Evolutionary conservation across 768 basidiomycete species (phyloP).

Genomic region (Boletus insuetus): DNA sequence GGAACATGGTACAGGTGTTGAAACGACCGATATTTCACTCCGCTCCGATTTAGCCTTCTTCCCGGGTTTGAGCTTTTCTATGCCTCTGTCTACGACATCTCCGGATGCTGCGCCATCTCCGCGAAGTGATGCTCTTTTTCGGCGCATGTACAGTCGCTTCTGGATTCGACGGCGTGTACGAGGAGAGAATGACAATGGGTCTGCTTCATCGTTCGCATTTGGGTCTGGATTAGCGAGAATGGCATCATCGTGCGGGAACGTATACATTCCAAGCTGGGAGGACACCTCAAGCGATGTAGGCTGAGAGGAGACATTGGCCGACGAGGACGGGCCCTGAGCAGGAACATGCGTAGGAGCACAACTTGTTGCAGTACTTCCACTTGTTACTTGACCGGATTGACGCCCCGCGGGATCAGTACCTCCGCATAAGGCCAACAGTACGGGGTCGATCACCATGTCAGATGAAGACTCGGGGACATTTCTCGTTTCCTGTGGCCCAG

Average conservation of each 20-base stretch:
- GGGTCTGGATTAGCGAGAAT: not conserved
- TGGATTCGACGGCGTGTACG: constrained; percentile 49
- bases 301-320: not conserved
- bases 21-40: constrained; percentile 1
- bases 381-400: not conserved
- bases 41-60: constrained; percentile 13
- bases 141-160: constrained; percentile 73
- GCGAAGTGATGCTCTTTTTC: constrained; percentile 52
- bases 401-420: not conserved
- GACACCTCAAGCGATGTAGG: not conserved
- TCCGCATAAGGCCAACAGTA: constrained; percentile 27
- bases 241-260: not conserved
- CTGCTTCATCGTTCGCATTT: constrained; percentile 5
- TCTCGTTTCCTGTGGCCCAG: not conserved
- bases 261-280: not conserved
- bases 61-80: constrained; percentile 41
- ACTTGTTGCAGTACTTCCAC: not conserved
- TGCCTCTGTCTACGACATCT: not conserved
- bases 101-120: constrained; percentile 29
- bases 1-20: constrained; percentile 6
- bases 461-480: not conserved
- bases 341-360: not conserved
- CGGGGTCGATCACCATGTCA: constrained; percentile 31
- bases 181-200: constrained; percentile 40
- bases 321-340: not conserved